Evolutionary conservation across 2,329 filamentous ascomycete species (phyloP), one percentile per base, ranked within the genome.

Genomic region (Colletotrichum echinochloae): DNA sequence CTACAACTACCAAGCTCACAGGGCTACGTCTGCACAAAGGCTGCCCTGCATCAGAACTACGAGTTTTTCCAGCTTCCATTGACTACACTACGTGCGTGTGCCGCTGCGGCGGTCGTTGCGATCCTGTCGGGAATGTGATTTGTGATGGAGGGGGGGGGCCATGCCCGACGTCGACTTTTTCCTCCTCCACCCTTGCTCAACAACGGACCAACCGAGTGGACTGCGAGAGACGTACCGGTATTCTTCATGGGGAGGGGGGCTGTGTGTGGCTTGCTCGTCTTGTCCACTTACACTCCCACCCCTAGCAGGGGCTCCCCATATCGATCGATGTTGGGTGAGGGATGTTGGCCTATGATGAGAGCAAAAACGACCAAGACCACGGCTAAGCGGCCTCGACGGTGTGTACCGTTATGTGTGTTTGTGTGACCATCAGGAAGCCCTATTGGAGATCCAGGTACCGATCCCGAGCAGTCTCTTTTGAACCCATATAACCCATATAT

Each of bases 381-480:
- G 60, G 59, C 55, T 65, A 65, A 71, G 41, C 66, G 69, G 60
- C 41, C 49, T 55, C 41, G 37, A 41, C 20, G 23, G 30, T 33
- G 30, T 33, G 30, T 33, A 8, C 8, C 9, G 18, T 18, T 41
- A 20, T 37, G 59, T 20, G 16, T 23, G 55, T 54, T 39, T 28
- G 59, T 70, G 69, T 65, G 69, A 60, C 52, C 56, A 56, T 20
- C 28, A 14, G 41, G 20, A 51, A 61, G 49, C 33, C 35, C 65
- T 49, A 61, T 60, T 37, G 48, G 35, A 48, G 54, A 71, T 71
- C 57, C 69, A 71, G 60, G 69, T 70, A 71, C 69, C 60, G 60
- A 71, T 65, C 66, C 57, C 23, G 23, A 71, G 60, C 30, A 60
- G 44, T 55, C 28, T 44, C 30, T 14, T 9, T 30, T 11, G 14